Evolutionary conservation across 2,329 filamentous ascomycete species (phyloP).

Genomic region (Cordyceps javanica): DNA sequence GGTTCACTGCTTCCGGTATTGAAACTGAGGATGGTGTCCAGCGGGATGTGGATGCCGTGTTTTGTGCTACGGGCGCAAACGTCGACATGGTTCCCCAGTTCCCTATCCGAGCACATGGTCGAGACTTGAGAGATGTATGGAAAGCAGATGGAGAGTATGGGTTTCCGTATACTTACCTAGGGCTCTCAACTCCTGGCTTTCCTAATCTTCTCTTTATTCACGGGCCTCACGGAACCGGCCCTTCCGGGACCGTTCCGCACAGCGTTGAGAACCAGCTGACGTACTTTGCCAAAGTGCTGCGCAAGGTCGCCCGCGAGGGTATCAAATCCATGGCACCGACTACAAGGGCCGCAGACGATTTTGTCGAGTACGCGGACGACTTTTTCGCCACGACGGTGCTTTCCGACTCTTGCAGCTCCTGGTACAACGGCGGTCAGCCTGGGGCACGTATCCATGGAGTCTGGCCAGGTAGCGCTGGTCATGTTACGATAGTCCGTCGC

Average conservation of each 20-base stretch:
- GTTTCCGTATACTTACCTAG: not conserved
- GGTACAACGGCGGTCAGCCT: not conserved
- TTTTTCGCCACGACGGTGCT: not conserved
- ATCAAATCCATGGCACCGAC: not conserved
- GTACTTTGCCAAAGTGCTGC: not conserved
- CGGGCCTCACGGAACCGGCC: not conserved
- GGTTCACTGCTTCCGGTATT: not conserved
- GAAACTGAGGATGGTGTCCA: not conserved
- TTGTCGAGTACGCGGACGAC: not conserved
- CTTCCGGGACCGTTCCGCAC: not conserved
- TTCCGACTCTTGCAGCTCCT: not conserved
- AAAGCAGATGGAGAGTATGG: not conserved
- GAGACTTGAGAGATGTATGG: not conserved
- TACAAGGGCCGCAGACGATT: not conserved
- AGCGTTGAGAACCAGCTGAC: not conserved
- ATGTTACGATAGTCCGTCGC: not conserved
- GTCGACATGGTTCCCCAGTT: not conserved
- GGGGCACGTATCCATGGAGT: not conserved
- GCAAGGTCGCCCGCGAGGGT: not conserved
- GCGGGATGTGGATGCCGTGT: not conserved
- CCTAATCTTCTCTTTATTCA: not conserved
- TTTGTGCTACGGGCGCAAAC: not conserved
- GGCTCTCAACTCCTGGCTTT: not conserved
- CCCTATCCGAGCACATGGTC: not conserved
- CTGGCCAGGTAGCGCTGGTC: not conserved